Evolutionary conservation across 805 yeast genomes (phyloP).

Genomic region (Pichia rugopelliculosa): DNA sequence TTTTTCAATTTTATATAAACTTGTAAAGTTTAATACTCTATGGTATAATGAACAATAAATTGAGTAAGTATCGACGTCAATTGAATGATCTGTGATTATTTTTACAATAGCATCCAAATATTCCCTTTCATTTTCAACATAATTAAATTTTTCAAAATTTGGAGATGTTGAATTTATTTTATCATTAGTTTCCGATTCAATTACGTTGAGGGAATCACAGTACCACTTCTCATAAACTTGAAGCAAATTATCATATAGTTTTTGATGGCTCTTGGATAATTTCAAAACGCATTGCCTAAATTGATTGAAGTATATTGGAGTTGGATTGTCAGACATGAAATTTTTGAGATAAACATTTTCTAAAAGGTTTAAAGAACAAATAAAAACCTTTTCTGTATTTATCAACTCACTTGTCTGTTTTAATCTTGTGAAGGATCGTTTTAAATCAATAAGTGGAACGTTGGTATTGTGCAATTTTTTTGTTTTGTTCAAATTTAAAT

Average conservation of each 20-base stretch:
- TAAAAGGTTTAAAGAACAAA: slow-evolving; percentile 37
- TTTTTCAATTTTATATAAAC: slow-evolving; percentile 19
- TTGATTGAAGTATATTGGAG: slow-evolving; percentile 30
- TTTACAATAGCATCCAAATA: slow-evolving; percentile 16
- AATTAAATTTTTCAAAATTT: slow-evolving; percentile 17
- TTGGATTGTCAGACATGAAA: slow-evolving; percentile 27
- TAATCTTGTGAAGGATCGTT: slow-evolving; percentile 21
- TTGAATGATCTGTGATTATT: slow-evolving; percentile 14
- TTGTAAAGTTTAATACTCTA: slow-evolving; percentile 18
- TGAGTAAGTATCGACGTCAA: slow-evolving; percentile 22
- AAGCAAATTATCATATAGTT: slow-evolving; percentile 24
- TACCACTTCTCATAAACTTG: slow-evolving; percentile 18
- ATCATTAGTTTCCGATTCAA: slow-evolving; percentile 5
- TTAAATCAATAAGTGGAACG: slow-evolving; percentile 1
- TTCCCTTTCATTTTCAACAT: slow-evolving; percentile 16
- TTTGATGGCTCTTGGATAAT: slow-evolving; percentile 28
- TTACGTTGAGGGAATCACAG: slow-evolving; percentile 8
- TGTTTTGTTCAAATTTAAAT: no score
- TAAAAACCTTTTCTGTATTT: slow-evolving; percentile 41
- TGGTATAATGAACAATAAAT: slow-evolving; percentile 22
- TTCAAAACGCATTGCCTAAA: slow-evolving; percentile 24
- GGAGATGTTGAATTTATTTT: slow-evolving; percentile 18
- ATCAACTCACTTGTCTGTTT: slow-evolving; percentile 37
- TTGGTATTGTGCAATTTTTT: slow-evolving; percentile 2
- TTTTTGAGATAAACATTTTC: slow-evolving; percentile 38